A percentile compares a stretch with the other conserved stretches of the same genome.
Conservation (phyloP, 2,329 filamentous ascomycete genomes). For the Colletotrichum higginsianum region DNA sequence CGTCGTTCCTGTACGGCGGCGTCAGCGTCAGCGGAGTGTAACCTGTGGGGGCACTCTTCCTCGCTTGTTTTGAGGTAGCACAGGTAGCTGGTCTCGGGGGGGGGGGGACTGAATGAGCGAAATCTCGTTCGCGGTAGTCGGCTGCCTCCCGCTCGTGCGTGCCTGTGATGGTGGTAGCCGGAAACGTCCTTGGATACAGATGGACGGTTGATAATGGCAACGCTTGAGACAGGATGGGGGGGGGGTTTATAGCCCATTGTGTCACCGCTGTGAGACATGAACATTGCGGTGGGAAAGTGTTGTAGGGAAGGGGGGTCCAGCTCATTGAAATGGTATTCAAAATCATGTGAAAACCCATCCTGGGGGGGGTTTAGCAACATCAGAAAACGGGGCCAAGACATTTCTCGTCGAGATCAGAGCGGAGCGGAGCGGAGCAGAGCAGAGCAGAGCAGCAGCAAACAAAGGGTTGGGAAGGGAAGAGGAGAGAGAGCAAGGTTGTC, state of each 20-base stretch:
- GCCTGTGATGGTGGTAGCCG: neutral
- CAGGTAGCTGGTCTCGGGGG: neutral
- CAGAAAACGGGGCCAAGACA: neutral
- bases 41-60: neutral
- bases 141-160: too few species aligned
- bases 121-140: too few species aligned
- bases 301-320: neutral
- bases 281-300: neutral
- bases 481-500: too few species aligned
- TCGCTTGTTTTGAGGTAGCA: neutral
- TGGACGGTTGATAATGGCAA: neutral
- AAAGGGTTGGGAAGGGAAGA: neutral
- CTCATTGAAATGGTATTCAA: neutral
- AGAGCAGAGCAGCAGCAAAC: neutral
- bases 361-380: neutral
- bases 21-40: neutral
- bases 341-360: constrained; percentile 6
- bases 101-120: too few species aligned
- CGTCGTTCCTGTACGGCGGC: neutral
- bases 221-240: neutral
- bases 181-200: neutral
- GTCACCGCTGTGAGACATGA: neutral
- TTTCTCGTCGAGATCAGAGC: neutral
- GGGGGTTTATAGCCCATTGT: neutral
- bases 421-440: neutral